Evolutionary conservation across 139 green algal genomes (phyloP), one percentile per base, ranked within the genome.

Genomic region (Desmodesmus armatus): DNA sequence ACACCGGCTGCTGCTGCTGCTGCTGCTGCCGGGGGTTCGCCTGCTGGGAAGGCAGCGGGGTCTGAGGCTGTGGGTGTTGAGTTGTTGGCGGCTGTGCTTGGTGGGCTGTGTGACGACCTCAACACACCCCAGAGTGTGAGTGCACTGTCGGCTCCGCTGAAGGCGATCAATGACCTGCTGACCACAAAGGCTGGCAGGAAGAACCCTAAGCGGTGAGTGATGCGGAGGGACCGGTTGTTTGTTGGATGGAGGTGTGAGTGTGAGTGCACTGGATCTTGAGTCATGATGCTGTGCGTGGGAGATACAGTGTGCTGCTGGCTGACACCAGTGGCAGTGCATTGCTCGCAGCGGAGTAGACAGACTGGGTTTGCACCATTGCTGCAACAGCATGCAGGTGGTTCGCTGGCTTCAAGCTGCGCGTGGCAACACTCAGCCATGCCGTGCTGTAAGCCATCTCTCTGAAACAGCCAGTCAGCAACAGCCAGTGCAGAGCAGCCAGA

Each of bases 91-190:
- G 17, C 47, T 35, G 80, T 78, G 33, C 41, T 85, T 13, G 49
- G 4, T 37, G 89, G 90, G 0, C 86, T 99, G 73, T 74, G 90
- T 13, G 96, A 99, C 83, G 97, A 99, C 87, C 79, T 99, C 5
- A 98, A 98, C 87, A 99, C 94, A 0, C 92, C 97, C 0, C 77
- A 89, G 25, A 94, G 87, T 17, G 78, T 98, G 9, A 90, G 93
- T 0, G 89, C 91, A 3, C 84, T 99, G 43, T 96, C 93, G 13
- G 89, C 86, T 31, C 93, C 94, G 1, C 89, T 99, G 15, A 97
- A 97, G 77, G 55, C 85, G 3, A 88, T 97, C 40, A 94, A 94
- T 73, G 91, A 94, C 71, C 83, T 94, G 63, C 72, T 92, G 5
- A 90, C 85, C 21, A 96, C 94, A 23, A 96, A 96, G 87, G 92